These are phyloP conservation scores for Furcasterigmium furcatum DNA, from an alignment of 2,329 filamentous ascomycete species.

Conservation along the genomic window DNA sequence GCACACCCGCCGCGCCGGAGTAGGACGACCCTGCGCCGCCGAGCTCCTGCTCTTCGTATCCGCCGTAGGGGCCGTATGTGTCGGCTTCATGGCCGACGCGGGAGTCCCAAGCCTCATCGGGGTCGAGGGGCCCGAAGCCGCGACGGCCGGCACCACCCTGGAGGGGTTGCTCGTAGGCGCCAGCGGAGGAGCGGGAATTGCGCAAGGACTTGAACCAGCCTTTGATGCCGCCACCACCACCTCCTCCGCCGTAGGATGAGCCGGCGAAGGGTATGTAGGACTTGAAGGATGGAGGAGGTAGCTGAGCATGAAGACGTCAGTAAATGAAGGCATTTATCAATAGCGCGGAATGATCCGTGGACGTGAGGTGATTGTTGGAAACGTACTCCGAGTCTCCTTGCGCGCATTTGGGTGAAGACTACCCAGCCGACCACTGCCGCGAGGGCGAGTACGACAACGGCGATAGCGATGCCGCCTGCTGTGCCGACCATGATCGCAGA, in stretches of 20 bases:
- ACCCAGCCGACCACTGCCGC: slow-evolving; percentile 62
- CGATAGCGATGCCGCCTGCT: slow-evolving; percentile 68
- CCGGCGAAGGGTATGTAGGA: slow-evolving; percentile 69
- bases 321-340: neutral
- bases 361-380: neutral
- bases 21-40: slow-evolving; percentile 41
- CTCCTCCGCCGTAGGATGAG: neutral
- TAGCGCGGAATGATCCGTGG: too few species aligned
- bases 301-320: slow-evolving; percentile 30
- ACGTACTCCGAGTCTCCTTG: slow-evolving; percentile 66
- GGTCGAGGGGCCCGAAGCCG: slow-evolving; percentile 68
- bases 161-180: slow-evolving; percentile 64
- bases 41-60: slow-evolving; percentile 76
- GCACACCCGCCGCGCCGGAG: slow-evolving; percentile 21
- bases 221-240: slow-evolving; percentile 50
- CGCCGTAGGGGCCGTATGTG: slow-evolving; percentile 55
- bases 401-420: slow-evolving; percentile 68
- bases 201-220: slow-evolving; percentile 68
- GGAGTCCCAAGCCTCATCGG: slow-evolving; percentile 83
- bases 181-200: slow-evolving; percentile 62
- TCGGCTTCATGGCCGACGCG: slow-evolving; percentile 73
- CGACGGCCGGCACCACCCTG: slow-evolving; percentile 39
- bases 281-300: slow-evolving; percentile 65
- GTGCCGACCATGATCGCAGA: slow-evolving; percentile 49
- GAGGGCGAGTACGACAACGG: slow-evolving; percentile 62